Evolutionary conservation across 192 early-diverging fungal species (phyloP), one percentile per base, ranked within the genome.

Genomic region (Backusella circina): DNA sequence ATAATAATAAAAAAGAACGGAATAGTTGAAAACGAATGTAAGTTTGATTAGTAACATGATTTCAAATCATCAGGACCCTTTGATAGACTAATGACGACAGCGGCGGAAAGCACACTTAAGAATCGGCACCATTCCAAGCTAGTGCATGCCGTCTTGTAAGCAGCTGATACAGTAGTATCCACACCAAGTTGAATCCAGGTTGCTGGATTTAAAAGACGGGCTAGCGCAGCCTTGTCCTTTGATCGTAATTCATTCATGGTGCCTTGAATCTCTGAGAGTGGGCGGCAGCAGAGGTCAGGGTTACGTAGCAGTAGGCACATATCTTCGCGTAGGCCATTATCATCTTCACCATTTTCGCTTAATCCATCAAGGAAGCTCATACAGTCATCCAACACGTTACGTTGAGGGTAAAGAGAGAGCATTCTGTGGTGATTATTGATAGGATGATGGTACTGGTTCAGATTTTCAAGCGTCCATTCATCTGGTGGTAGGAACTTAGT

Each of bases 61-160:
- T 10, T 23, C 21, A 67, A 13, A 67, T 78, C 77, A 39, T 74
- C 66, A 33, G 77, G 77, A 5, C 77, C 77, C 3, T 78, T 67
- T 15, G 66, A 26, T 30, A 78, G 16, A 65, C 77, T 78, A 13
- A 78, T 44, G 4, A 72, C 51, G 31, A 69, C 65, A 39, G 77
- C 39, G 5, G 72, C 71, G 13, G 72, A 74, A 21, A 78, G 44
- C 9, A 78, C 72, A 57, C 77, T 78, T 4, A 78, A 51, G 72
- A 78, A 78, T 64, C 47, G 37, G 44, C 77, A 78, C 77, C 77
- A 78, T 70, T 74, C 21, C 65, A 72, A 78, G 18, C 61, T 66
- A 30, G 77, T 54, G 18, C 65, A 37, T 33, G 36, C 32, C 1
- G 70, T 37, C 26, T 77, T 47, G 35, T 77, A 44, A 18, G 50